Base-by-base conservation (phyloP, 768 basidiomycete species). In the Kwoniella botswanensis region DNA sequence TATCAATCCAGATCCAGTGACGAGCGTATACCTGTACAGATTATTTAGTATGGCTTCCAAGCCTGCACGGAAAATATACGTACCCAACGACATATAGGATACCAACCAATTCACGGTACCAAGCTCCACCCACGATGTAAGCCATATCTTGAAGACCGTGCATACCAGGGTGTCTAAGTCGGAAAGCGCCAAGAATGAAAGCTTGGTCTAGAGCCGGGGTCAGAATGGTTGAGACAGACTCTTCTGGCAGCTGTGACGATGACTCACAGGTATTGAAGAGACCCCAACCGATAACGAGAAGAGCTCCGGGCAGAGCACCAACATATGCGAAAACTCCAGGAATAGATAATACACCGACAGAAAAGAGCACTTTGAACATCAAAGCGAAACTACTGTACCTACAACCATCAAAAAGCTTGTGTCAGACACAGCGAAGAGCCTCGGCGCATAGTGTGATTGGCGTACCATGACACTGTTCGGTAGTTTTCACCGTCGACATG, bases 81-180 rank as follows among this genome's bases (percentile, higher is more conserved):
- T 35, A 68, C 67, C 67, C 67, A 18, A 68, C 17, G 18, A 68
- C 54, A 29, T 68, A 68, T 22, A 68, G 60, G 15, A 61, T 21
- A 13, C 67, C 67, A 29, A 68, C 60, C n/a, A 68, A 24, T 43
- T 68, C 67, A 41, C 67, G 67, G 26, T 68, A 68, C 60, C 59
- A 62, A 7, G 52, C 41, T 11, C 67, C 67, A 4, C 67, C 67
- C 7, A 68, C 67, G 21, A 68, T 60, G 26, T 62, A 62, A 18
- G 67, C 67, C 67, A 68, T 68, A 12, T 68, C 67, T 44, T 68
- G 67, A 21, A 68, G 55, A 7, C 67, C 67, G 60, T 68, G 67
- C 60, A 68, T 68, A 15, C 60, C 60, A 18, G 67, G 67, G 60
- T 68, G 67, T 56, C 67, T 26, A 7, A 68, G 67, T 21, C 60